Evolutionary conservation across 78 protist genomes (phyloP), one percentile per base, ranked within the genome.

Genomic region (Monosiga brevicollis): DNA sequence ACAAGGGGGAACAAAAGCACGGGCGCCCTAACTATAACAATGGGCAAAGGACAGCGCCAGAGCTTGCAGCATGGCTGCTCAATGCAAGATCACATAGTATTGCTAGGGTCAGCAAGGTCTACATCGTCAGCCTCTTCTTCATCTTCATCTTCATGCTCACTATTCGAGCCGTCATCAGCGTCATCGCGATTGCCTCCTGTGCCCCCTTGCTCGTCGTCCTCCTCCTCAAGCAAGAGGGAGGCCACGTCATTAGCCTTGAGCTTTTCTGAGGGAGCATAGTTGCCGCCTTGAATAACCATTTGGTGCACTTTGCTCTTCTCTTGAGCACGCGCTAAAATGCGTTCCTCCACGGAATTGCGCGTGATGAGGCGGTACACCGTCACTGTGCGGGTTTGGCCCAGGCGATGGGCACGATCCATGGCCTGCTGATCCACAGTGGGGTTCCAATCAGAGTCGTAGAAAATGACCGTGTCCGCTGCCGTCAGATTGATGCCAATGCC

Each of bases 401-500:
- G 80, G 23, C 99, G 87, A 83, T 98, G 99, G 20, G 91, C 90
- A 15, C 99, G 90, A 80, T 95, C 98, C 93, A 92, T 91, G 15
- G 99, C 99, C 88, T 87, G 90, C 83, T 75, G 83, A 15, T 87
- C 90, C 22, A 83, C 76, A 26, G 71, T 43, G 11, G 95, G 95
- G 70, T 91, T 91, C 93, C 92, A 95, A 82, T 87, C 91, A 35
- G 40, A 2, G 81, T 94, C 97, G 85, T 89, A 87, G 78, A 94
- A 54, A 55, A 94, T 89, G 79, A 92, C 94, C 22, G 83, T 80
- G 55, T 87, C 76, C 3, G 97, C 97, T 0, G 90, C 73, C 38
- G 81, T 72, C 74, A 94, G 90, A 38, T 92, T 94, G 75, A 94
- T 39, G 37, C 97, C 97, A n/a, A 90, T 15, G 26, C 95, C 95